Conservation (phyloP, 495 filamentous ascomycete species). For the Jackrogersella multiformis region DNA sequence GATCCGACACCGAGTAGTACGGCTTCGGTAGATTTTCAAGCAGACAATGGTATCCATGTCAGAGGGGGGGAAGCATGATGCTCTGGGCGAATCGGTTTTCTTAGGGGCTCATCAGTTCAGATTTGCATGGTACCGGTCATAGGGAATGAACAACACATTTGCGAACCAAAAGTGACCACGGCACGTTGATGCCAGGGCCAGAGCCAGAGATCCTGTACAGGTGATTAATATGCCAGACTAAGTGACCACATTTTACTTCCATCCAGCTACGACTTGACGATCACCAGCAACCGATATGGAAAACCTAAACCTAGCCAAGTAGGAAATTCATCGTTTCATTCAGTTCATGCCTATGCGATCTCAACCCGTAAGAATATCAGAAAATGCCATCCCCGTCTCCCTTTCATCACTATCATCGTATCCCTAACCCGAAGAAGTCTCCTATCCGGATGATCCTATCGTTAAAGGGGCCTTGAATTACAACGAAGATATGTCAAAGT, state of each 20-base stretch:
- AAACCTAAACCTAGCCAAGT: neutral
- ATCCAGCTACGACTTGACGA: neutral
- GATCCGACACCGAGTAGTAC: conserved; percentile 11
- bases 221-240: conserved; percentile 1
- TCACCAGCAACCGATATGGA: neutral
- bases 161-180: conserved; percentile 31
- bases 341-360: neutral
- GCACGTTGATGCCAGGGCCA: conserved; percentile 1
- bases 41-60: conserved; percentile 17
- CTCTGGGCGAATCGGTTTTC: conserved; percentile 41
- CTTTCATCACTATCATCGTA: neutral
- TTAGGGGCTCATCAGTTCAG: conserved; percentile 41
- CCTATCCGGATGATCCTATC: neutral
- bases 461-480: neutral
- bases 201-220: neutral
- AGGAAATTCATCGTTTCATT: no score
- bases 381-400: neutral
- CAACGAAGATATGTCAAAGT: no score
- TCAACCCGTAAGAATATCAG: neutral
- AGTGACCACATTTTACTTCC: neutral
- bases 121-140: conserved; percentile 49
- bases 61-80: conserved; percentile 34
- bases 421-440: no score
- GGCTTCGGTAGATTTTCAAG: conserved; percentile 26
- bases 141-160: conserved; percentile 48